These are phyloP conservation scores for Mycena polygramma DNA, from an alignment of 768 basidiomycete genomes.

Conservation along the genomic window DNA sequence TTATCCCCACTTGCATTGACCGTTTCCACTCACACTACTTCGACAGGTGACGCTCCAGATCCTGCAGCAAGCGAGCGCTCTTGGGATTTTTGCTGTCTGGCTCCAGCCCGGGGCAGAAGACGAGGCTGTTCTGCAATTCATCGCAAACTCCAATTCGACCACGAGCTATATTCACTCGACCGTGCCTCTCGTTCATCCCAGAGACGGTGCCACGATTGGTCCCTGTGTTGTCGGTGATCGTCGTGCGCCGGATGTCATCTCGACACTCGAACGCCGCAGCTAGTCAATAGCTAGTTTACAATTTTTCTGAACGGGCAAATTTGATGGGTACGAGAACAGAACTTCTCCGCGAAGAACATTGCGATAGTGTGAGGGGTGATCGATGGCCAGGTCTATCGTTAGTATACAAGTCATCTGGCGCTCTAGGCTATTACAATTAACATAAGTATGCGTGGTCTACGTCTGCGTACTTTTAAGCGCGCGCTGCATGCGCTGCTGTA, in stretches of 20 bases:
- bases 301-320: not conserved
- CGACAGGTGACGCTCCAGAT: conserved; percentile 62
- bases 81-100: conserved; percentile 66
- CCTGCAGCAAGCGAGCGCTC: conserved; percentile 60
- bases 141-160: conserved; percentile 17
- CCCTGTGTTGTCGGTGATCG: conserved; percentile 9
- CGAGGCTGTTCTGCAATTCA: conserved; percentile 47
- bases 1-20: not conserved
- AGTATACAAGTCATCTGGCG: not conserved
- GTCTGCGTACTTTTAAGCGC: conserved; percentile 11
- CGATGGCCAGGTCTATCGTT: not conserved
- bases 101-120: conserved; percentile 76
- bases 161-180: conserved; percentile 28
- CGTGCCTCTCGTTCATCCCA: not conserved
- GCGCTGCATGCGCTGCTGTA: no score
- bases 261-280: conserved; percentile 10
- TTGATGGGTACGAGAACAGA: no score
- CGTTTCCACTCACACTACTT: conserved; percentile 3
- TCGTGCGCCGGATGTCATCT: conserved; percentile 23
- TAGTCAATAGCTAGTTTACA: no score
- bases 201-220: not conserved
- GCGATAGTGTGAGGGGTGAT: conserved; percentile 3
- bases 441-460: not conserved
- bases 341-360: no score
- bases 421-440: conserved; percentile 6